phyloP scores from a whole-genome alignment of 2,329 filamentous ascomycete species.

The Aspergillus udagawae region DNA sequence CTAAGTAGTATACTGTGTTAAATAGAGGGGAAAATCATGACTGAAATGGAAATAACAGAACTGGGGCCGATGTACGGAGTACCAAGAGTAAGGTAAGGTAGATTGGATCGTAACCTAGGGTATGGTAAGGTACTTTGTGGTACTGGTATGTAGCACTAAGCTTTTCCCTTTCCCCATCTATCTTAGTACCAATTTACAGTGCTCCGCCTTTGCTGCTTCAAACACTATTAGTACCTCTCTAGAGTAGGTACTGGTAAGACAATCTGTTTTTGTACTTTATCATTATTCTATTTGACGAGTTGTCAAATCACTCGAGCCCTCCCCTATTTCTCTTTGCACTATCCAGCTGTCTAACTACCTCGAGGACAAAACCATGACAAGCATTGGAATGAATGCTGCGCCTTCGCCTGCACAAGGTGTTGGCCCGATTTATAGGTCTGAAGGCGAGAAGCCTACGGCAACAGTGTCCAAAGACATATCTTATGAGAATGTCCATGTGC shows the following conservation, averaged over 20 bases:
- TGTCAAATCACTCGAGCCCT: not conserved
- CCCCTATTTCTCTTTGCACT: not conserved
- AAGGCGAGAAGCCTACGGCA: constrained; percentile 75
- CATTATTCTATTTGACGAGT: not conserved
- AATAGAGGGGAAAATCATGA: too few relatives aligned
- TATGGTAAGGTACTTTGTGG: too few relatives aligned
- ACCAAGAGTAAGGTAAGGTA: too few relatives aligned
- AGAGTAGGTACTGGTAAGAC: not conserved
- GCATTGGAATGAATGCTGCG: constrained; percentile 23
- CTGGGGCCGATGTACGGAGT: too few relatives aligned
- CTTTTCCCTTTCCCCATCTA: too few relatives aligned
- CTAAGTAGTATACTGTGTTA: too few relatives aligned
- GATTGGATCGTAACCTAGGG: too few relatives aligned
- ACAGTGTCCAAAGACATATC: constrained; percentile 81
- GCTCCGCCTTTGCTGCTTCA: not conserved
- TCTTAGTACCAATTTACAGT: not conserved
- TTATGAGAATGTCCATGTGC: constrained; percentile 82
- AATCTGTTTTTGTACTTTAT: not conserved
- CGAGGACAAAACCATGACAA: constrained; percentile 17
- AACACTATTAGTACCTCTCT: not conserved
- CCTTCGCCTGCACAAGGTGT: constrained; percentile 61
- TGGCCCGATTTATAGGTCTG: constrained; percentile 73
- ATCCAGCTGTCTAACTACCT: not conserved
- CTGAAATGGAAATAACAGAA: too few relatives aligned
- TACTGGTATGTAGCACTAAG: too few relatives aligned